A percentile compares a stretch with the other conserved stretches of the same genome.
Evolutionary conservation across 108 stramenopile genomes (phyloP).

Genomic region (Asterionellopsis glacialis): DNA sequence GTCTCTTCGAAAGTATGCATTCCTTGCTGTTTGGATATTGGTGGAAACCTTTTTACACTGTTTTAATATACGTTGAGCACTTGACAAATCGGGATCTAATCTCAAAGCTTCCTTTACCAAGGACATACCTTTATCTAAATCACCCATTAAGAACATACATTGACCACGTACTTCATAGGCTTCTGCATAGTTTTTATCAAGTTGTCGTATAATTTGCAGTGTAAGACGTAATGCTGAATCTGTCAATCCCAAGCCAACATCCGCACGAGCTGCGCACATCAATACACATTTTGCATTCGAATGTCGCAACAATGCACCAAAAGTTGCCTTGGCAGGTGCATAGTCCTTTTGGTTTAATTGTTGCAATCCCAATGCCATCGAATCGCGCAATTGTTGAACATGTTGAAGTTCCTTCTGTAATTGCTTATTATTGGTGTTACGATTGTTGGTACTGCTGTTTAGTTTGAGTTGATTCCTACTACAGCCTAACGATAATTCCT

Average conservation of each 20-base stretch:
- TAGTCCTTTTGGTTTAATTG: constrained; percentile 15
- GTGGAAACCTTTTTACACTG: constrained; percentile 3
- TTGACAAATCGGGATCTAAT: constrained; percentile 32
- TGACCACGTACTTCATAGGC: constrained; percentile 32
- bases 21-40: constrained; percentile 13
- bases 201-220: constrained; percentile 12
- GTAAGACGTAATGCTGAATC: constrained; percentile 26
- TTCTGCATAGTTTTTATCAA: constrained; percentile 13
- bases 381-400: no score
- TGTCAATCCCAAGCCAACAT: constrained; percentile 37
- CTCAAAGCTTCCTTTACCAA: constrained; percentile 36
- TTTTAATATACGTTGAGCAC: constrained; percentile 9
- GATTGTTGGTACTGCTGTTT: constrained; percentile 10
- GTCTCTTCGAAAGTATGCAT: constrained; percentile 23
- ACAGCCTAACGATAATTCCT: constrained; percentile 8
- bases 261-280: constrained; percentile 25
- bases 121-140: constrained; percentile 18
- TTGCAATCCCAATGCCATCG: no score
- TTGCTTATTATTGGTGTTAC: neutral
- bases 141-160: constrained; percentile 25
- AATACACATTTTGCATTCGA: constrained; percentile 5
- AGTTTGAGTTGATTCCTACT: neutral
- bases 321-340: constrained; percentile 27
- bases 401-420: neutral
- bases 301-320: constrained; percentile 16